Evolutionary conservation across 768 basidiomycete species (phyloP), one percentile per base, ranked within the genome.

Genomic region (Heimioporus sp.): DNA sequence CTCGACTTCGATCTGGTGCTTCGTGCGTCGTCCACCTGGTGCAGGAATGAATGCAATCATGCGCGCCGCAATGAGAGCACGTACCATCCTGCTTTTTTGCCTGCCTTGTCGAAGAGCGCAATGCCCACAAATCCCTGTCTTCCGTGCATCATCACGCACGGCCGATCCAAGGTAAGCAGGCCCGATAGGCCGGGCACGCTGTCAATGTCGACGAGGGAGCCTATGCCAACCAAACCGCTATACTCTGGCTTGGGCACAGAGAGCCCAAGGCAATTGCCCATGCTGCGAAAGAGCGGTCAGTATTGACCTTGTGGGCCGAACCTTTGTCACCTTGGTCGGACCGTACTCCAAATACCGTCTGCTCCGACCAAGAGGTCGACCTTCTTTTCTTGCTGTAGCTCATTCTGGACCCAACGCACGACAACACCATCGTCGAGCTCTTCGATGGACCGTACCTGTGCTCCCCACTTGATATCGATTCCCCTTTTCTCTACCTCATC

Each of bases 331-430:
- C 54, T 66, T 24, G 60, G 42, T 36, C 64, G 60, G 16, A 62
- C 66, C 10, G 43, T 54, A 28, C 67, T 66, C 68, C 67, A 70
- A 16, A 69, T 65, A 5, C 65, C 64, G 24, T 69, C 67, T 32
- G 66, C 67, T 35, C 66, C 67, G 17, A 67, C 53, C 38, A 68
- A 46, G 15, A 68, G 64, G 49, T 69, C 68, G n/a, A 50, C 66
- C 53, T 59, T 63, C 53, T 51, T 63, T 48, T 65, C 54, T 37
- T 65, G 49, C 12, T 13, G 9, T 16, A 43, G 24, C 36, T 57
- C 65, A 8, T 51, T 43, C 54, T 67, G 58, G 12, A 28, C 15
- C 66, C 66, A 68, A 52, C 52, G 53, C 19, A 69, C 67, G 39
- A 63, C 45, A 6, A 67, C 59, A 21, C 63, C 61, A 11, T 64